A percentile compares a stretch with the other conserved stretches of the same genome.
These are phyloP conservation scores for Rhodotorula sphaerocarpa DNA, from an alignment of 768 basidiomycete species.

Conservation along the genomic window DNA sequence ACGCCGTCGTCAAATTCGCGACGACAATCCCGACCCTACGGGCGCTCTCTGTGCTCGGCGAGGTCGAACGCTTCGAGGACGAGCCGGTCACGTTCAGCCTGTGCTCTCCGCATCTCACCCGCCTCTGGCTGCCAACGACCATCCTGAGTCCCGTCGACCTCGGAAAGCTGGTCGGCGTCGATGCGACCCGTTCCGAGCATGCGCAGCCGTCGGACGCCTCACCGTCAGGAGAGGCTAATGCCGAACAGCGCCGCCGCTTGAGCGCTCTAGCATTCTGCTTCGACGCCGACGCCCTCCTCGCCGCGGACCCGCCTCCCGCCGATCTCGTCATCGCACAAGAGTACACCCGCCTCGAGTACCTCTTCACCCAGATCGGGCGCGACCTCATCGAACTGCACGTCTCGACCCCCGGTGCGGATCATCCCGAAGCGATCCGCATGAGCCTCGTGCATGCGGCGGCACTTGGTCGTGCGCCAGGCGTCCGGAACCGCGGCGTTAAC, in stretches of 20 bases:
- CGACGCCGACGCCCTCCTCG: conserved; percentile 2
- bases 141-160: neutral
- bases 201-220: too few relatives aligned
- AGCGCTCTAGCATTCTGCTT: conserved; percentile 15
- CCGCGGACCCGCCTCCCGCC: neutral
- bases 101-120: neutral
- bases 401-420: conserved; percentile 1
- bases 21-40: conserved; percentile 4
- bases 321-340: neutral
- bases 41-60: conserved; percentile 8
- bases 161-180: neutral
- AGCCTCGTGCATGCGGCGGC: neutral
- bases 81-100: neutral
- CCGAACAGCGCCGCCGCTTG: neutral
- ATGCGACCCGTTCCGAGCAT: neutral
- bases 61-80: neutral
- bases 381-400: neutral
- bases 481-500: neutral
- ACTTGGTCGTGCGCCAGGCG: neutral
- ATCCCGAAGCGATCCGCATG: neutral
- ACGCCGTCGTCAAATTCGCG: conserved; percentile 4
- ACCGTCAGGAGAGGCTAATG: too few relatives aligned
- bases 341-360: neutral
- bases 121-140: conserved; percentile 10
- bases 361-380: conserved; percentile 1